These are phyloP conservation scores for Nicotiana otophora DNA, from an alignment of 257 asterid species.

Conservation along the genomic window DNA sequence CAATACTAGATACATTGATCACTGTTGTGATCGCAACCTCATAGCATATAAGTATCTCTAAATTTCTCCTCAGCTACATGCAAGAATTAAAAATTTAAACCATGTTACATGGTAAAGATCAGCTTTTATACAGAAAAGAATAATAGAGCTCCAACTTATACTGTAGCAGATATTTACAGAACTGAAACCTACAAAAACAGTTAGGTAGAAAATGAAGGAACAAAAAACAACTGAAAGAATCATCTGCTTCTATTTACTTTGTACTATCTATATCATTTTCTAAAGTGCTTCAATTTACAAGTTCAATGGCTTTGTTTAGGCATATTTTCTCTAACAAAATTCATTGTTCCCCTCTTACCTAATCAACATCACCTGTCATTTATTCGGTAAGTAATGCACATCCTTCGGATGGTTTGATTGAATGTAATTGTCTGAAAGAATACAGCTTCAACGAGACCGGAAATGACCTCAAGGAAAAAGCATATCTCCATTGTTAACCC, in stretches of 20 bases:
- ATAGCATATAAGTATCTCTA: background rate
- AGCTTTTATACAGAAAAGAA: background rate
- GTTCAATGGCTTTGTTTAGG: constrained; percentile 19
- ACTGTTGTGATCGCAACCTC: background rate
- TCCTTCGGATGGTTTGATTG: constrained; percentile 57
- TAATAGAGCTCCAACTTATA: background rate
- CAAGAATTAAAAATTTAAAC: background rate
- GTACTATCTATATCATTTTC: constrained; percentile 5
- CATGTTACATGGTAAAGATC: background rate
- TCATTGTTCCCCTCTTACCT: constrained; percentile 15
- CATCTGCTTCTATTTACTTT: constrained; percentile 13
- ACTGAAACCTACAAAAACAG: constrained; percentile 10
- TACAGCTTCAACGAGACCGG: constrained; percentile 6
- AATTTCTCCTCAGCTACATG: background rate
- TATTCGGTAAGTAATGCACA: constrained; percentile 29
- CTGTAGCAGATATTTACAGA: constrained; percentile 2
- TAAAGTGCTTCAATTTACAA: background rate
- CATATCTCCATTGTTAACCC: constrained; percentile 59
- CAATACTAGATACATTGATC: background rate
- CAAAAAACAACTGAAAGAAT: constrained; percentile 9
- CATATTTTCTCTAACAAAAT: constrained; percentile 33
- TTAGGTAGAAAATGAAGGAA: background rate
- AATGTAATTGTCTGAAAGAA: constrained; percentile 16
- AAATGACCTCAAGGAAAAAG: constrained; percentile 38
- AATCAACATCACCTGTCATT: constrained; percentile 26